Evolutionary conservation across 257 asterid species (phyloP).

Genomic region (Solanum gracilifrons): DNA sequence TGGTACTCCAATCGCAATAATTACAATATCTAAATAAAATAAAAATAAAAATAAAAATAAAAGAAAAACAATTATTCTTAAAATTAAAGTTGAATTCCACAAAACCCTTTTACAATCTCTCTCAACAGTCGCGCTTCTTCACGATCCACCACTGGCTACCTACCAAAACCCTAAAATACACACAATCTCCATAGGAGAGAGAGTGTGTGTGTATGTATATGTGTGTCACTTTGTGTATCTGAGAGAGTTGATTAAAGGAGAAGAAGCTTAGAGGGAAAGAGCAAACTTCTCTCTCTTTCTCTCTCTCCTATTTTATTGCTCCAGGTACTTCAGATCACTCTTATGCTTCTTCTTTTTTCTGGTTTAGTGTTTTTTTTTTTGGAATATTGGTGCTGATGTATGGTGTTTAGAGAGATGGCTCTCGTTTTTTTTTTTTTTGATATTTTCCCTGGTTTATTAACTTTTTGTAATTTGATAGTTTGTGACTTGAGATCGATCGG

Average conservation of each 20-base stretch:
- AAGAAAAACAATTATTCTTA: background rate
- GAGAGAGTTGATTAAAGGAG: background rate
- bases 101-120: background rate
- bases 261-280: background rate
- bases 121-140: slow-evolving; percentile 9
- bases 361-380: background rate
- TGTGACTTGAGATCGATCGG: slow-evolving; percentile 13
- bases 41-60: background rate
- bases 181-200: background rate
- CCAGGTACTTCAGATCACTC: background rate
- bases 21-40: background rate
- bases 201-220: background rate
- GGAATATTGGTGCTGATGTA: background rate
- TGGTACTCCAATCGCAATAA: background rate
- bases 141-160: slow-evolving; percentile 24
- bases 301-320: background rate
- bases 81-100: background rate
- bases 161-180: slow-evolving; percentile 6
- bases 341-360: background rate
- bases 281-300: background rate
- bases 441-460: background rate
- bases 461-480: slow-evolving; percentile 11
- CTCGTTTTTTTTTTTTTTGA: background rate
- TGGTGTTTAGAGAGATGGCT: background rate
- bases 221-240: background rate